Conservation (phyloP, 768 basidiomycete genomes). For the Stropharia rugosoannulata region DNA sequence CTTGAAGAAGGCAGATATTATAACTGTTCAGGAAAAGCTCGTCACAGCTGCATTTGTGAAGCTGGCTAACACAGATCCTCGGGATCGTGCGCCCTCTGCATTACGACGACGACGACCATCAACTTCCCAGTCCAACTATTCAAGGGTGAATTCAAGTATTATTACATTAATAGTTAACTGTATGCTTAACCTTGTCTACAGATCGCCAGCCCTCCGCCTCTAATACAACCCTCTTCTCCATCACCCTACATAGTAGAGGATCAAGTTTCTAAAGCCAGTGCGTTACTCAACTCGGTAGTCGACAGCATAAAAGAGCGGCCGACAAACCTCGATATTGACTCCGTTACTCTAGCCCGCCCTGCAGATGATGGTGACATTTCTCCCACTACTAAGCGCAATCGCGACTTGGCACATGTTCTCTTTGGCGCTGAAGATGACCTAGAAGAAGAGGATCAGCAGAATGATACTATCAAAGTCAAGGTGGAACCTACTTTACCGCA, state of each 20-base stretch:
- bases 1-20: conserved; percentile 67
- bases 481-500: background rate
- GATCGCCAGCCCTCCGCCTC: conserved; percentile 63
- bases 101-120: conserved; percentile 73
- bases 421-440: conserved; percentile 55
- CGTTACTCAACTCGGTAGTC: conserved; percentile 64
- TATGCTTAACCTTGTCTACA: conserved; percentile 22
- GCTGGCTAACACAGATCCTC: conserved; percentile 52
- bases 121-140: conserved; percentile 81
- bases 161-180: conserved; percentile 6
- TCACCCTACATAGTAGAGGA: conserved; percentile 38
- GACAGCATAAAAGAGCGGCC: conserved; percentile 45
- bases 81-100: conserved; percentile 63
- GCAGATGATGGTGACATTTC: conserved; percentile 36
- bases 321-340: conserved; percentile 18
- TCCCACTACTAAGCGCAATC: conserved; percentile 59
- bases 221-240: conserved; percentile 37
- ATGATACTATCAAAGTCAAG: conserved; percentile 3
- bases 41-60: conserved; percentile 62
- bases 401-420: conserved; percentile 75
- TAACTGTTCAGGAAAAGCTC: conserved; percentile 73
- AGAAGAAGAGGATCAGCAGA: conserved; percentile 17
- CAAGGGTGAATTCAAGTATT: conserved; percentile 36
- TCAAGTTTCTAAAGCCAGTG: conserved; percentile 58
- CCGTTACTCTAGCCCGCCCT: conserved; percentile 12